Evolutionary conservation across 176 grass and related monocot genomes (phyloP).

Genomic region (Zea luxurians): DNA sequence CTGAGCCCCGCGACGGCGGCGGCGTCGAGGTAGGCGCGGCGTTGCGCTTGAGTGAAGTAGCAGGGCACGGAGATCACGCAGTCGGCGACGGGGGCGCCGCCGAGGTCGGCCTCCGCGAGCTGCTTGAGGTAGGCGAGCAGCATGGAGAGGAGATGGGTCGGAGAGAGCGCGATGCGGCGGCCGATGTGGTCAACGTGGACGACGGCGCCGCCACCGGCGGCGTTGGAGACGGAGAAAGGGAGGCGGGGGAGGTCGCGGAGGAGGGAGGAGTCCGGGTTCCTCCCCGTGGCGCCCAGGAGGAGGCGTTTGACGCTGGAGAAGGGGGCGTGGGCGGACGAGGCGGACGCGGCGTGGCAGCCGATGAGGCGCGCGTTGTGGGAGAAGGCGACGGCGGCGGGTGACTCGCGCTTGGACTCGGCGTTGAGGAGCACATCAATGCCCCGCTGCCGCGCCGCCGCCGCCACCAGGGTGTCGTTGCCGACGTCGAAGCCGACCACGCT

Average conservation of each 20-base stretch:
- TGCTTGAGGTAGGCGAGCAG: constrained; percentile 69
- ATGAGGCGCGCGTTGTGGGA: constrained; percentile 65
- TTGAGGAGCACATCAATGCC: constrained; percentile 84
- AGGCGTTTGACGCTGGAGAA: constrained; percentile 80
- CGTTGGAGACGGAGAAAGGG: constrained; percentile 38
- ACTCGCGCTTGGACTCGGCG: constrained; percentile 81
- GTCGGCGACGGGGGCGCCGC: constrained; percentile 45
- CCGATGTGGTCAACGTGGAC: constrained; percentile 56
- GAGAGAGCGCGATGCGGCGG: constrained; percentile 53
- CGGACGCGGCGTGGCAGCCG: constrained; percentile 49
- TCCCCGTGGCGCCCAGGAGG: constrained; percentile 43
- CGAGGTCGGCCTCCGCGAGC: constrained; percentile 75
- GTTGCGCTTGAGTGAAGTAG: constrained; percentile 85
- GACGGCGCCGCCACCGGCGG: background rate
- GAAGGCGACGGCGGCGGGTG: constrained; percentile 77
- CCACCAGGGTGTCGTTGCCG: constrained; percentile 82
- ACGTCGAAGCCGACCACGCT: constrained; percentile 83
- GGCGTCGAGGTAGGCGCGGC: constrained; percentile 72
- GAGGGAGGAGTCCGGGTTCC: constrained; percentile 8
- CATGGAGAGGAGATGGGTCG: constrained; percentile 80
- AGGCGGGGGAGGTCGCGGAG: constrained; percentile 46
- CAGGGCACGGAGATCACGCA: constrained; percentile 94
- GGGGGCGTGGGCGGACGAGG: constrained; percentile 56
- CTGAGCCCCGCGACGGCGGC: constrained; percentile 77
- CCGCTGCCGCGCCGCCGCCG: constrained; percentile 60